phyloP scores from a whole-genome alignment of 805 yeast species.

The Kodamaea leandrae region DNA sequence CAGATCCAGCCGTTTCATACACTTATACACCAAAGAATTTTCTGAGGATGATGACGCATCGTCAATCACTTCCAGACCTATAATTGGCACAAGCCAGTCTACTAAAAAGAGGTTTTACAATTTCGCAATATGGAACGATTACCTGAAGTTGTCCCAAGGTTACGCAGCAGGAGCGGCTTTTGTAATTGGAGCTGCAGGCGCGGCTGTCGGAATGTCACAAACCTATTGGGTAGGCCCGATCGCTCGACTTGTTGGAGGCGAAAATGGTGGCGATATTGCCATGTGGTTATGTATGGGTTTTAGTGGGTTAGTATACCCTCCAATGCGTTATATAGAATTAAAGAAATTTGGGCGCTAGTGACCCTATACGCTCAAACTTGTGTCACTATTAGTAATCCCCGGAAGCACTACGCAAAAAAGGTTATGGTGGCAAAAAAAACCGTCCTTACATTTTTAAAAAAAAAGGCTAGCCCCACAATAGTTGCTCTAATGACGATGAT shows the following conservation, averaged over 20 bases:
- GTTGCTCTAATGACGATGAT: too few species aligned
- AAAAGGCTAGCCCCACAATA: too few species aligned
- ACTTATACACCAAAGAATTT: conserved; percentile 33
- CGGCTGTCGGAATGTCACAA: conserved; percentile 85
- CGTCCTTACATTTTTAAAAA: too few species aligned
- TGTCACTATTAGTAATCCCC: too few species aligned
- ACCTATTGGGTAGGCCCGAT: conserved; percentile 79
- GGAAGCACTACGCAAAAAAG: too few species aligned
- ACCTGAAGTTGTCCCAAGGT: conserved; percentile 59
- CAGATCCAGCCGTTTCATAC: conserved; percentile 34
- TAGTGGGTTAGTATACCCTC: conserved; percentile 62
- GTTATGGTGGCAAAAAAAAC: too few species aligned
- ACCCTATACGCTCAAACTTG: too few species aligned
- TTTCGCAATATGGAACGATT: conserved; percentile 73
- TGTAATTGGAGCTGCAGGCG: conserved; percentile 72
- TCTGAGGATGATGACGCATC: conserved; percentile 7
- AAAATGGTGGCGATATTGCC: conserved; percentile 75
- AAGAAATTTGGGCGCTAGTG: conserved; percentile 36
- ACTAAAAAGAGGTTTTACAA: conserved; percentile 45
- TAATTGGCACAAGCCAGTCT: neutral
- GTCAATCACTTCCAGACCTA: neutral
- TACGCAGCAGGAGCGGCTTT: conserved; percentile 68
- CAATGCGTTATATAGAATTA: conserved; percentile 63
- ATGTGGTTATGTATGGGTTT: conserved; percentile 77
- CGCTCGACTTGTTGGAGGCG: conserved; percentile 55